Base-by-base conservation (phyloP, 345 rosid species). In the Murraya paniculata region DNA sequence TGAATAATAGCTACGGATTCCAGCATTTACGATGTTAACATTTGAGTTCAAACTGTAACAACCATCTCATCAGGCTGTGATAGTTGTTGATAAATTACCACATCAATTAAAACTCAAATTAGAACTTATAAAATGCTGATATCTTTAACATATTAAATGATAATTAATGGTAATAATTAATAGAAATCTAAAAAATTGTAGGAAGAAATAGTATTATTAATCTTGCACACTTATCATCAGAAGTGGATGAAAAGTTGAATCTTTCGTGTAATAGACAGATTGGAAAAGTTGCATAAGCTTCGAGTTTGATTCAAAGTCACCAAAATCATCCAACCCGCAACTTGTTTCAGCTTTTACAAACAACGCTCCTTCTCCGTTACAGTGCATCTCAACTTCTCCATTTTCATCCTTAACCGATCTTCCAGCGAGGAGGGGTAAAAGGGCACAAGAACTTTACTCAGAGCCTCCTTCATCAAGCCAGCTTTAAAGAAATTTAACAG, bases 311-410 rank as follows among this genome's bases (percentile, higher is more conserved):
- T 55, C 39, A 45, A 78, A 53, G 27, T 82, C 79, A 36, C 74
- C 80, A 30, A 80, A 38, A 45, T 82, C 83, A 73, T 65, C 74
- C 19, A 81, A 0, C 41, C 39, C 71, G 38, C 74, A 72, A 60
- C 71, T 84, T 31, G 84, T 31, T 77, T 80, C 80, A 60, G 89
- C 86, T 68, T 80, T 81, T 9, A 82, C 74, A 28, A 84, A 56
- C 75, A 82, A 24, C 9, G 80, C 85, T 73, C 89, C 91, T 55
- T 82, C 86, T 13, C 81, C 89, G 56, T 76, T 88, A 35, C 88
- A 88, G 21, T 35, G 31, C 30, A 88, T 75, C 60, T 81, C 84
- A 58, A 79, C 35, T 77, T 85, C 81, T 31, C 87, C 91, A 24
- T 66, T 78, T 61, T 76, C 76, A 77, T 85, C 83, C 5, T 60